Evolutionary conservation across 129 eudicot genomes (phyloP), one percentile per base, ranked within the genome.

Genomic region (Tagetes erecta): DNA sequence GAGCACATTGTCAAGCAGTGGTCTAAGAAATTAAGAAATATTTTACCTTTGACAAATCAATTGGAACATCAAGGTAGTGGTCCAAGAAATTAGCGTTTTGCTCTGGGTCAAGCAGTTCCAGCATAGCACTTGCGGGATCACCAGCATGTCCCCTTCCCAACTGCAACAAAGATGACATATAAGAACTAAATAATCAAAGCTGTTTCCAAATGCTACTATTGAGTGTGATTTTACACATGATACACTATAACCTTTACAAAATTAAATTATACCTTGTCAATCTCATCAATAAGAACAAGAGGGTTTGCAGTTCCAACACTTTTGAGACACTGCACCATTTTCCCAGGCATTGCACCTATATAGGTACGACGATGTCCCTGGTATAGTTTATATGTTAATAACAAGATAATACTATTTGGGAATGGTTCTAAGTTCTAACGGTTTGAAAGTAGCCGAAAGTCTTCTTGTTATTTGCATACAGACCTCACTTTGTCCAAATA

Each of bases 341-440:
- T 94, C 74, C 99, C 99, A 1, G 99, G 99, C 99, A 94, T 94
- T 68, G 99, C 99, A 68, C 99, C 99, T 80, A 94, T 88, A 76
- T 94, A 94, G 52, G 99, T 94, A 27, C 99, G 83, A 13, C 99
- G 93, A 85, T 94, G 99, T 56, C 99, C 99, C 99, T 92, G 80
- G 60, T 33, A 63, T 6, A 44, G 8, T 77, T 67, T 12, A 12
- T 1, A 81, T 72, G 74, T 82, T 35, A 83, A 14, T 49, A 12
- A n/a, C 44, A 63, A 75, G 20, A 56, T 39, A 31, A 3, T 4
- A 41, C 71, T 51, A 11, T 36, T 62, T 62, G 45, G 9, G 6
- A 59, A 59, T 3, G 40, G 41, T 9, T 59, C 65, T 33, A 59
- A 35, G 41, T 9, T 59, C 65, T 33, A 59, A 35, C 11, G 42